These are phyloP conservation scores for Lathyrus aphaca DNA, from an alignment of 306 rosid species.

Conservation along the genomic window DNA sequence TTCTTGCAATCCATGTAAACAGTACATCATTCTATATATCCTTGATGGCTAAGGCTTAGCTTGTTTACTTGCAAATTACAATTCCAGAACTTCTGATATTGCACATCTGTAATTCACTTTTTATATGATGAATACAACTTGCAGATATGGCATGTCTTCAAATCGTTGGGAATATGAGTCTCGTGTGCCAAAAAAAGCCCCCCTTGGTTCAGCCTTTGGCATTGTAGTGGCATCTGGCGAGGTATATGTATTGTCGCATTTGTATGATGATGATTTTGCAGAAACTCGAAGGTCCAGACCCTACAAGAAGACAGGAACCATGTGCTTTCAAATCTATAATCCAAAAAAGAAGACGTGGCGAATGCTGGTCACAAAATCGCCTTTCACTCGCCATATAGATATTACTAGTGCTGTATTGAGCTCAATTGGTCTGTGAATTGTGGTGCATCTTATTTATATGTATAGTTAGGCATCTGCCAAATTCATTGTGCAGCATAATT, in stretches of 20 bases:
- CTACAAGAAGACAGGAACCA: slow-evolving; percentile 56
- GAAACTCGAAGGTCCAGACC: slow-evolving; percentile 58
- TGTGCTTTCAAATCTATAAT: slow-evolving; percentile 79
- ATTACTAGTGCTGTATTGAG: slow-evolving; percentile 66
- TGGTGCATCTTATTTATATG: slow-evolving; percentile 18
- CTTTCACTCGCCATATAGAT: slow-evolving; percentile 59
- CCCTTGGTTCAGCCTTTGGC: slow-evolving; percentile 54
- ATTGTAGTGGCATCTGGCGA: slow-evolving; percentile 66
- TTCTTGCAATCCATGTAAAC: not conserved
- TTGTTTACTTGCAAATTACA: slow-evolving; percentile 23
- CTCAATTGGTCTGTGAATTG: slow-evolving; percentile 62
- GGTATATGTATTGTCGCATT: slow-evolving; percentile 60
- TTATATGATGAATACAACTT: slow-evolving; percentile 28
- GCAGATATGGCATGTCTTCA: slow-evolving; percentile 74
- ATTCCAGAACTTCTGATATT: slow-evolving; percentile 22
- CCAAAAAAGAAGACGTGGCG: slow-evolving; percentile 81
- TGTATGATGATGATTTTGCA: slow-evolving; percentile 40
- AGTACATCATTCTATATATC: slow-evolving; percentile 22
- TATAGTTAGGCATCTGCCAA: slow-evolving; percentile 37
- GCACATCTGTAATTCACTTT: slow-evolving; percentile 27
- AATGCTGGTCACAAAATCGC: slow-evolving; percentile 60
- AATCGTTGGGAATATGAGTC: slow-evolving; percentile 74
- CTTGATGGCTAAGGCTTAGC: slow-evolving; percentile 21
- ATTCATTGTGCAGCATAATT: slow-evolving; percentile 38
- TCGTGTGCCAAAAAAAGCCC: slow-evolving; percentile 62